Evolutionary conservation across 805 yeast species (phyloP), one percentile per base, ranked within the genome.

Genomic region (Ogataea allantospora): DNA sequence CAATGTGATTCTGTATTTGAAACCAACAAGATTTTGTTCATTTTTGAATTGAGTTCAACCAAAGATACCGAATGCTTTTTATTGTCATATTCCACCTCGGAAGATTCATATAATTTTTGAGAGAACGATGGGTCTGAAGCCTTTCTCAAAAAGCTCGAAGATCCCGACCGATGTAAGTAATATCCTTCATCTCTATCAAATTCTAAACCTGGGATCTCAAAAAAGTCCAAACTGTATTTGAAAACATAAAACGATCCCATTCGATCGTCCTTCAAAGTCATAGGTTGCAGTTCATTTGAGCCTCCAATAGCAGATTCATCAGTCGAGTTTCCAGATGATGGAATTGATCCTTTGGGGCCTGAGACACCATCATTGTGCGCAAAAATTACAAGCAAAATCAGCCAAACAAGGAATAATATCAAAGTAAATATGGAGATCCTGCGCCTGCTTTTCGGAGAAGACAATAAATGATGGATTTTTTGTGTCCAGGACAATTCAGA

Each of bases 1-100:
- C 80, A 87, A 51, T 78, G 74, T 20, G 55, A 52, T 10, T 58
- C 54, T 9, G 44, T 39, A 38, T 85, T 73, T 0, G 93, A 70
- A 5, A 62, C 61, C 2, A 88, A 56, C 9, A 91, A 56, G 1
- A 78, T 82, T 50, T 64, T 70, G 15, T 70, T 60, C 13, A 72
- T 57, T 7, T 67, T 55, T 26, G 68, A 63, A 47, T 73, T 77
- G 6, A 80, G 61, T 4, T 69, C 61, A 9, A 70, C 53, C 0
- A 63, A 48, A 6, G 70, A 67, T 2, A 82, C 65, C 0, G 44
- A 31, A 30, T 75, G 58, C 2, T 58, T 60, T 0, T 54, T 46
- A 2, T 68, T 77, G 2, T 67, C 58, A 51, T 69, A 75, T 0
- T 48, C 47, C 37, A 84, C 71, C 19, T 53, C 60, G 4, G 35